Percentiles rank a stretch among this genome's conserved stretches.
Conservation (phyloP, 2,329 filamentous ascomycete species). For the Clonostachys solani region DNA sequence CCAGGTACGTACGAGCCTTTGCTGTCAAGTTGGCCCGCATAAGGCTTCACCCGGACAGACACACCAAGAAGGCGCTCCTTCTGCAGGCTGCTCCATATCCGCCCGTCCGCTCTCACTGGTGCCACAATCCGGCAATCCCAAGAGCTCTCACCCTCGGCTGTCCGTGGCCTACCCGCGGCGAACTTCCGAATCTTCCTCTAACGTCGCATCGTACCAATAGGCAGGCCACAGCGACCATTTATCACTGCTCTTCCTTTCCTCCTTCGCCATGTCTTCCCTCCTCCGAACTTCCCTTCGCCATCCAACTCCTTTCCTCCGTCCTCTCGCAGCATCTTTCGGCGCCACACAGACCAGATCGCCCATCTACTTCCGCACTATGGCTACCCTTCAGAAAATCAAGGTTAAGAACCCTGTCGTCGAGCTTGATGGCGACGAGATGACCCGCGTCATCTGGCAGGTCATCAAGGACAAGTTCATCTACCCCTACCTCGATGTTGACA, state of each 20-base stretch:
- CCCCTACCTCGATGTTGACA: slow-evolving; percentile 93
- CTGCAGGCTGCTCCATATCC: slow-evolving; percentile 4
- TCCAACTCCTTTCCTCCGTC: slow-evolving; percentile 31
- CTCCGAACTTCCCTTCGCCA: slow-evolving; percentile 19
- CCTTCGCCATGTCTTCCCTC: slow-evolving; percentile 19
- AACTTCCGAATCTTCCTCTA: not conserved
- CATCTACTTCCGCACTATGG: slow-evolving; percentile 42
- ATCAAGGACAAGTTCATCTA: slow-evolving; percentile 99
- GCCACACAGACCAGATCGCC: slow-evolving; percentile 44
- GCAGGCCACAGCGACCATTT: not conserved
- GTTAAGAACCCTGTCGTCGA: slow-evolving; percentile 99
- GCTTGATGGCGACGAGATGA: slow-evolving; percentile 95
- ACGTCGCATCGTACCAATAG: too few relatives aligned
- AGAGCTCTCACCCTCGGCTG: slow-evolving; percentile 3
- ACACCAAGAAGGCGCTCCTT: not conserved
- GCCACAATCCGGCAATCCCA: not conserved
- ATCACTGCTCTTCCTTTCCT: slow-evolving; percentile 11
- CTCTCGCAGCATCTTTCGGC: slow-evolving; percentile 55
- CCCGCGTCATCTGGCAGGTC: slow-evolving; percentile 96
- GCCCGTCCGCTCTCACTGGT: not conserved
- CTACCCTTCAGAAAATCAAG: slow-evolving; percentile 78
- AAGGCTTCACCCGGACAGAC: too few relatives aligned
- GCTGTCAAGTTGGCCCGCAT: too few relatives aligned
- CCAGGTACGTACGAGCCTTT: too few relatives aligned
- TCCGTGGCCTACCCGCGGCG: not conserved